Conservation (phyloP, 2,329 filamentous ascomycete genomes). For the Fusarium bactridioides region DNA sequence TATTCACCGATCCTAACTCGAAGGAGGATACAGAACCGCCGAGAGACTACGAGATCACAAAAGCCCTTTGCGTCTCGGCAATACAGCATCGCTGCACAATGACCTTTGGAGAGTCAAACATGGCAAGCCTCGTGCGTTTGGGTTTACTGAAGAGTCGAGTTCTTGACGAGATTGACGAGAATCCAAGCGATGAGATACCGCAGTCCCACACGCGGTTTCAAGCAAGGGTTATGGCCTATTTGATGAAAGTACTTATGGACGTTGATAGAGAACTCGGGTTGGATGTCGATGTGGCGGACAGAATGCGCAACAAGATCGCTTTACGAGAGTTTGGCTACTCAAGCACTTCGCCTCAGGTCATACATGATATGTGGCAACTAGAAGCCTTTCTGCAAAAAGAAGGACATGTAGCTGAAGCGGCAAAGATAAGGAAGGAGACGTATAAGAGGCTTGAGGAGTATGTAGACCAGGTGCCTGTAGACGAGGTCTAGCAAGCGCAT, state of each 20-base stretch:
- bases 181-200: not conserved
- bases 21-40: not conserved
- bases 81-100: conserved; percentile 19
- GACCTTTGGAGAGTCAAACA: not conserved
- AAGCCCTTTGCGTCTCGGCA: conserved; percentile 3
- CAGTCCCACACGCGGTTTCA: not conserved
- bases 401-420: not conserved
- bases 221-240: conserved; percentile 4
- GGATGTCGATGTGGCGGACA: conserved; percentile 3
- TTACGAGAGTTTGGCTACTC: conserved; percentile 17
- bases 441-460: conserved; percentile 15
- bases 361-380: conserved; percentile 15
- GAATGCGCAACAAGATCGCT: not conserved
- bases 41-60: conserved; percentile 1
- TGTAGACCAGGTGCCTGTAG: not conserved
- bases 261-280: conserved; percentile 1
- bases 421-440: not conserved
- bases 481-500: not conserved
- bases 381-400: not conserved
- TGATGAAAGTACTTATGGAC: conserved; percentile 7
- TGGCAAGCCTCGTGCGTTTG: not conserved
- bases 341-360: not conserved
- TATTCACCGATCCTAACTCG: not conserved
- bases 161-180: not conserved
- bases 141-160: conserved; percentile 1